phyloP scores from a whole-genome alignment of 164 flowering plant genomes.

The Tetrastigma voinierianum region DNA sequence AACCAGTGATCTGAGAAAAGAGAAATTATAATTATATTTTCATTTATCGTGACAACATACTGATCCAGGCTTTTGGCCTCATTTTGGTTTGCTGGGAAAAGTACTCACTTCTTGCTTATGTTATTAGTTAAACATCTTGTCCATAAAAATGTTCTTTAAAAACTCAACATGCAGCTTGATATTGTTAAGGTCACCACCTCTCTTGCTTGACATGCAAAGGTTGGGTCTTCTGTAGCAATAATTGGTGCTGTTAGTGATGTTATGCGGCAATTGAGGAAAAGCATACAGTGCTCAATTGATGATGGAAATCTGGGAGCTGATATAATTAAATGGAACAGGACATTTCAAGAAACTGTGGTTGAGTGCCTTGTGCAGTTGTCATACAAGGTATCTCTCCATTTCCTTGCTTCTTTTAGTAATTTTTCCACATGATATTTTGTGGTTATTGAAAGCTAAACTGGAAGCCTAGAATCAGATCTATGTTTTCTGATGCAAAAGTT shows the following conservation, averaged over 20 bases:
- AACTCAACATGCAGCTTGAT: conserved; percentile 83
- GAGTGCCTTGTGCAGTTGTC: conserved; percentile 73
- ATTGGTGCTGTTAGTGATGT: conserved; percentile 78
- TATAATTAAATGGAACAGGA: conserved; percentile 57
- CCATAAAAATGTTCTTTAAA: conserved; percentile 80
- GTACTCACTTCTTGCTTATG: conserved; percentile 71
- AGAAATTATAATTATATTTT: too few relatives aligned
- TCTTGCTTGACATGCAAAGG: conserved; percentile 62
- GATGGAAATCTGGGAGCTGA: conserved; percentile 66
- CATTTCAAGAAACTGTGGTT: conserved; percentile 67
- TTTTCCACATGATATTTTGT: too few relatives aligned
- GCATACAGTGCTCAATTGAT: conserved; percentile 81
- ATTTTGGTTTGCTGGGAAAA: conserved; percentile 58
- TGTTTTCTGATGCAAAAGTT: neutral
- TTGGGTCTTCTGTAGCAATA: conserved; percentile 66
- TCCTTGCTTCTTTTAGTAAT: neutral
- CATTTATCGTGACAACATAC: neutral
- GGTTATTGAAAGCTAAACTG: neutral
- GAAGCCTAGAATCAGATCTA: neutral
- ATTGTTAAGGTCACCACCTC: conserved; percentile 67
- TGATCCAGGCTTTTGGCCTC: neutral
- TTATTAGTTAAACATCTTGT: conserved; percentile 89
- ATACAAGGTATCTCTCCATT: conserved; percentile 46
- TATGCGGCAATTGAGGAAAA: conserved; percentile 82
- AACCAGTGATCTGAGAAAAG: too few relatives aligned